Conservation (phyloP, 208 protist genomes). For the Borovskyia barvae region DNA sequence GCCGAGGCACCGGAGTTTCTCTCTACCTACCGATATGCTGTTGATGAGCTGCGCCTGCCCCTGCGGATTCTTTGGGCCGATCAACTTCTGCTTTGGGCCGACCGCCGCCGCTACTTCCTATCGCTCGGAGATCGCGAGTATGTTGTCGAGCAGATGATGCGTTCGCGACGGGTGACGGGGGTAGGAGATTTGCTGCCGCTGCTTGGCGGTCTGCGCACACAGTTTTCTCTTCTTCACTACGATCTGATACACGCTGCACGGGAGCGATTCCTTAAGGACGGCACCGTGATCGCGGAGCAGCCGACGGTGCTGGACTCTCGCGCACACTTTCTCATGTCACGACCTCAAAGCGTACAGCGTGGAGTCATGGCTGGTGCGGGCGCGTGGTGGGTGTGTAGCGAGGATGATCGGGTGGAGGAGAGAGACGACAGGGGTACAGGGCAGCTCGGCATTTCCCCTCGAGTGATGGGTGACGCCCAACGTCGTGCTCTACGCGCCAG, state of each 20-base stretch:
- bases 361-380: constrained; percentile 16
- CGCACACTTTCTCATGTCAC: constrained; percentile 59
- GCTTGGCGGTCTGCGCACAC: constrained; percentile 66
- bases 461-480: constrained; percentile 21
- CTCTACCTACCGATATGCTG: constrained; percentile 51
- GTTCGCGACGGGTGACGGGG: constrained; percentile 9
- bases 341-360: constrained; percentile 34
- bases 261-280: constrained; percentile 39
- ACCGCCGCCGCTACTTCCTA: constrained; percentile 81
- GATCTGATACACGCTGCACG: constrained; percentile 45
- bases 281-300: constrained; percentile 21
- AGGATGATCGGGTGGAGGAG: background rate
- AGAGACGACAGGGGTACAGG: background rate
- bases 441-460: constrained; percentile 4
- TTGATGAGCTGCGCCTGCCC: constrained; percentile 32
- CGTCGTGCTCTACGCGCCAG: constrained; percentile 6
- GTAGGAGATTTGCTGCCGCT: constrained; percentile 18
- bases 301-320: constrained; percentile 63
- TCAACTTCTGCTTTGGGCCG: constrained; percentile 72
- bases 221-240: constrained; percentile 66
- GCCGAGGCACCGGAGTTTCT: constrained; percentile 52
- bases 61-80: constrained; percentile 53
- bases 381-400: constrained; percentile 3
- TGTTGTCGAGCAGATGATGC: constrained; percentile 56
- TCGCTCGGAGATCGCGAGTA: constrained; percentile 47